Evolutionary conservation across 148 eudicot genomes (phyloP).

Genomic region (Vaccinium corymbosum): DNA sequence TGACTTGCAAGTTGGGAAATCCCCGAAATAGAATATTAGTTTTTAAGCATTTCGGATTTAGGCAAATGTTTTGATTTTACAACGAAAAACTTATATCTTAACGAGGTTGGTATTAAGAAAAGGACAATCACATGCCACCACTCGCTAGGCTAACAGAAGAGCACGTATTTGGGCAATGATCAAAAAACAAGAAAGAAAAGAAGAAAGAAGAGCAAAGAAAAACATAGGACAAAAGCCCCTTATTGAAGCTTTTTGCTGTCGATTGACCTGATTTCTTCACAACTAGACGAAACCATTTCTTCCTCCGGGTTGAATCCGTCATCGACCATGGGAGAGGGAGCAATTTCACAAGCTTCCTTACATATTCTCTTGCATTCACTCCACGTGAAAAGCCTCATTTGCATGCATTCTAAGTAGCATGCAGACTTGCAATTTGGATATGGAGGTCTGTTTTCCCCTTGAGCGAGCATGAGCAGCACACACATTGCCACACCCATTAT

Average conservation of each 20-base stretch:
- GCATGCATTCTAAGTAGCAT: background rate
- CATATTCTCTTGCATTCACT: background rate
- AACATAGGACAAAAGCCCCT: background rate
- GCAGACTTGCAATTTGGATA: background rate
- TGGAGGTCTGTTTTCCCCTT: background rate
- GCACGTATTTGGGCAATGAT: too few relatives aligned
- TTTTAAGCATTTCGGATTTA: too few relatives aligned
- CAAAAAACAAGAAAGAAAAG: too few relatives aligned
- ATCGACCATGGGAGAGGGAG: background rate
- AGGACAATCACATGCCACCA: too few relatives aligned
- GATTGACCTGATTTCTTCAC: background rate
- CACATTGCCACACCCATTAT: background rate
- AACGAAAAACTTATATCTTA: too few relatives aligned
- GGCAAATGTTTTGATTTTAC: too few relatives aligned
- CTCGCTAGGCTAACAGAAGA: too few relatives aligned
- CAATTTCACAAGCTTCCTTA: background rate
- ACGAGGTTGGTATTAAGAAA: too few relatives aligned
- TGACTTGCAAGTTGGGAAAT: too few relatives aligned
- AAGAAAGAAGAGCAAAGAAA: background rate
- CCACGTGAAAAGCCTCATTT: background rate
- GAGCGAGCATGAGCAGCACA: background rate
- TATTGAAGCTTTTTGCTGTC: background rate
- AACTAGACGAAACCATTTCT: background rate
- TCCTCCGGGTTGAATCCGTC: background rate
- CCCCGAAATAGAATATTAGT: too few relatives aligned